phyloP scores from a whole-genome alignment of 2,329 filamentous ascomycete genomes.

The Claviceps sp. region DNA sequence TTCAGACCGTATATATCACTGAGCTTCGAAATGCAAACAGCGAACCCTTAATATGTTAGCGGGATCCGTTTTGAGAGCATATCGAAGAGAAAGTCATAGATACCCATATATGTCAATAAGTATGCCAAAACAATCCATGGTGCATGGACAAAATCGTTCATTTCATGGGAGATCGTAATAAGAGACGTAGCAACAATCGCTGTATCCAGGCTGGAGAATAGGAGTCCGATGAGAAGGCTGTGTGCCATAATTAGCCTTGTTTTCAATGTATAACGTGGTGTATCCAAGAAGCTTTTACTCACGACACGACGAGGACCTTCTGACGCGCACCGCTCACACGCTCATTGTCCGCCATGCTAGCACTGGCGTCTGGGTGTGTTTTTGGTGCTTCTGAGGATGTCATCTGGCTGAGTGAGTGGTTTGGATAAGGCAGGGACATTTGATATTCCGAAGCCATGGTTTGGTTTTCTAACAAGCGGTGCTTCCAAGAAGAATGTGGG shows the following conservation, averaged over 20 bases:
- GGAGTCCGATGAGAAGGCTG: conserved; percentile 34
- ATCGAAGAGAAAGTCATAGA: background rate
- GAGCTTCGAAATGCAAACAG: conserved; percentile 43
- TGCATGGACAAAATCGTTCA: conserved; percentile 36
- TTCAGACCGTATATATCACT: conserved; percentile 46
- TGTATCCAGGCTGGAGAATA: conserved; percentile 44
- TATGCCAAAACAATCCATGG: conserved; percentile 45
- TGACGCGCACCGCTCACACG: conserved; percentile 12
- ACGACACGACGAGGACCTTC: conserved; percentile 23
- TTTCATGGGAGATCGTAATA: conserved; percentile 39
- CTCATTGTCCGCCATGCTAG: background rate
- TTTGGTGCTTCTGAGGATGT: conserved; percentile 7
- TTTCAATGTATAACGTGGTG: background rate
- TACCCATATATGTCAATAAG: conserved; percentile 42
- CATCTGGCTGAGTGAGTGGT: conserved; percentile 19
- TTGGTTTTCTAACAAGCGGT: background rate
- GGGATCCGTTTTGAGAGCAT: background rate
- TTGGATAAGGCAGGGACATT: conserved; percentile 21
- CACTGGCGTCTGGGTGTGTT: background rate
- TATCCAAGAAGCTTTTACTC: background rate
- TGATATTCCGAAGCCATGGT: conserved; percentile 16
- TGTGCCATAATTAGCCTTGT: conserved; percentile 11
- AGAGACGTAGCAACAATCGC: conserved; percentile 46
- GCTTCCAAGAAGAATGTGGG: background rate
- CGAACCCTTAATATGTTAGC: conserved; percentile 29